Evolutionary conservation across 1,284 basidiomycete species (phyloP).

Genomic region (Spongispora temasekensis): DNA sequence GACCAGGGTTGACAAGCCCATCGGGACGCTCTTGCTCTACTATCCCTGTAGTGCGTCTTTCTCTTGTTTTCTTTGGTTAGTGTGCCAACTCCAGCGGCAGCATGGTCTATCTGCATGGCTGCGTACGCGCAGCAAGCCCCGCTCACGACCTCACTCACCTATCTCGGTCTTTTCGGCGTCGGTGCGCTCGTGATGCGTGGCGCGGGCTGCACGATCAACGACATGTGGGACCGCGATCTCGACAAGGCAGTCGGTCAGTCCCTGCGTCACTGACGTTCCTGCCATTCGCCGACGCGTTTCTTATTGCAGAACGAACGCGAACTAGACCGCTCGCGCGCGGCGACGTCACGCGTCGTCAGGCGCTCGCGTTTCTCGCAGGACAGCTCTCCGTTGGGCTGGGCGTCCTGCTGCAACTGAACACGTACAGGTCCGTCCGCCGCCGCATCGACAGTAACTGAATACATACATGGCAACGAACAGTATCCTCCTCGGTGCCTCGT

Average conservation of each 20-base stretch:
- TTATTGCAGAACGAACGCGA: constrained; percentile 44
- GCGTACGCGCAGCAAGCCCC: constrained; percentile 75
- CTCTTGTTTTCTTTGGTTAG: not conserved
- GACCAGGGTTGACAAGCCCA: constrained; percentile 92
- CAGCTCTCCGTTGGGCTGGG: constrained; percentile 89
- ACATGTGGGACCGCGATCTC: constrained; percentile 95
- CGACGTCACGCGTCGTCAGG: constrained; percentile 77
- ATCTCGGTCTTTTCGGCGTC: constrained; percentile 82
- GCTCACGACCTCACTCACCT: constrained; percentile 67
- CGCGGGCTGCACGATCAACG: constrained; percentile 98
- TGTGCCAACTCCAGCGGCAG: constrained; percentile 52
- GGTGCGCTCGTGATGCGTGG: constrained; percentile 97
- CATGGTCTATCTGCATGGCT: constrained; percentile 96
- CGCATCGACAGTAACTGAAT: not conserved
- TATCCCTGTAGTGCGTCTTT: constrained; percentile 84
- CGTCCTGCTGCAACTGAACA: constrained; percentile 90
- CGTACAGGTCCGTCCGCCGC: constrained; percentile 71
- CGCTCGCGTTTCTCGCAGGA: constrained; percentile 79
- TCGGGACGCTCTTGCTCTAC: constrained; percentile 88
- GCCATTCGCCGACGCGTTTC: not conserved
- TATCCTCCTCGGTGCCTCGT: constrained; percentile 90
- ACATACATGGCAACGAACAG: constrained; percentile 47
- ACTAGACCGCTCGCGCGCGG: constrained; percentile 75
- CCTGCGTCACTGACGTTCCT: not conserved
- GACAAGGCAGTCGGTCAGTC: constrained; percentile 86